A percentile compares a stretch with the other conserved stretches of the same genome.
phyloP scores from a whole-genome alignment of 2,329 filamentous ascomycete genomes.

The Ophiostoma triangulosporum region DNA sequence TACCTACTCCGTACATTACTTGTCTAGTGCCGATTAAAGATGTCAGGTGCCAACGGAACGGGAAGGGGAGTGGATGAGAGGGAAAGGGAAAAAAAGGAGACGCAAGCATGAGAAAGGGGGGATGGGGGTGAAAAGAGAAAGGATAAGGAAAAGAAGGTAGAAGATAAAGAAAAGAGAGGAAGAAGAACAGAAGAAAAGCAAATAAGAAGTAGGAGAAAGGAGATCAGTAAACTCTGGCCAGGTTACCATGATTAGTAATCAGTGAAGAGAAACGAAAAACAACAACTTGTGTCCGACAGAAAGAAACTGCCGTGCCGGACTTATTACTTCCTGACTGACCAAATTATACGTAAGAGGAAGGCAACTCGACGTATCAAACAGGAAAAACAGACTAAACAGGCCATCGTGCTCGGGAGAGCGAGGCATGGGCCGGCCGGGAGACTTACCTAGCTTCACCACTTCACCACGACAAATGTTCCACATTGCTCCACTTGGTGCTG shows the following conservation, averaged over 20 bases:
- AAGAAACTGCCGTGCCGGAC: no score
- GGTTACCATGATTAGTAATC: no score
- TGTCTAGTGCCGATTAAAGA: neutral
- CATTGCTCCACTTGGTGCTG: slow-evolving; percentile 4
- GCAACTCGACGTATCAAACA: neutral
- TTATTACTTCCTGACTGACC: no score
- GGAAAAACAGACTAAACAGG: neutral
- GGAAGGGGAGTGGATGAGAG: neutral
- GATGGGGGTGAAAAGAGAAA: neutral
- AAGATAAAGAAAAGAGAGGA: neutral
- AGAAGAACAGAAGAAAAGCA: neutral
- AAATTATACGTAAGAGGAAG: no score
- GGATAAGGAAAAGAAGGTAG: neutral
- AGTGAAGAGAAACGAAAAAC: no score
- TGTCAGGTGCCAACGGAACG: slow-evolving; percentile 2
- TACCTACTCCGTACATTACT: no score
- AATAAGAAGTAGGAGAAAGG: neutral
- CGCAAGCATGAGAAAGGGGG: slow-evolving; percentile 1
- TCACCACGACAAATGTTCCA: slow-evolving; percentile 6
- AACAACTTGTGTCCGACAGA: no score
- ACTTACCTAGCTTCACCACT: neutral
- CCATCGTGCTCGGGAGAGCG: slow-evolving; percentile 1
- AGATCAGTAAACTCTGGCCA: no score
- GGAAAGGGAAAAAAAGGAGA: neutral
- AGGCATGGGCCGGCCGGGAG: slow-evolving; percentile 9